Base-by-base conservation (phyloP, 1,139 yeast genomes). In the Spathaspora sp. region DNA sequence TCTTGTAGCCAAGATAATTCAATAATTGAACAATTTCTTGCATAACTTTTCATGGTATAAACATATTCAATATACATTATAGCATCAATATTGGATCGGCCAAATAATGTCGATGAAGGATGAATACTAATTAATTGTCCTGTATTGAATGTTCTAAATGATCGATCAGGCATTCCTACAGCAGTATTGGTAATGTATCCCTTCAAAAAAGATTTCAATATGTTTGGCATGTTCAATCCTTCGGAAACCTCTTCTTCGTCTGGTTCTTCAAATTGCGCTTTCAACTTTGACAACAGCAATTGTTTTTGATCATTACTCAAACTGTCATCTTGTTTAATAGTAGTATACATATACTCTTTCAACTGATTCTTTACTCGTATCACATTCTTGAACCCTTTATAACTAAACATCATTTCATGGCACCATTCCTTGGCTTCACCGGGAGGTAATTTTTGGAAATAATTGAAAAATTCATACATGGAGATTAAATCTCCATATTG, bases 21-120 rank as follows among this genome's bases (percentile, higher is more conserved):
- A 36, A 95, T 77, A n/a, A 88, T 83, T 41, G 93, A 84, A 34
- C 93, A 96, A 51, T 76, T 85, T 57, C 99, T 76, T 1, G 96
- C 99, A 58, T 91, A 95, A 1, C 97, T 96, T 63, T 89, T 89
- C 34, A 93, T 80, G 2, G 99, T 95, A 63, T 78, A 93, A 7
- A 95, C 97, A 61, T 89, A 90, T 65, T 95, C 99, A 45, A 90
- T 84, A 70, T 89, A 95, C 93, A 95, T 84, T 47, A 93, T 84
- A 2, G 95, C 97, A 55, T 91, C 96, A 41, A 82, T 73, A 54
- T 82, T 80, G n/a, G 66, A 54, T 55, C 81, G 80, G 10, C 97
- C 97, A 66, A 91, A 95, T 42, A 95, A 70, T 62, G 89, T 72
- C 1, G 97, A 89, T 0, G 97, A 88, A 0, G 99, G 99, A 62